phyloP scores from a whole-genome alignment of 208 protist species.

The Perkinsela sp. region DNA sequence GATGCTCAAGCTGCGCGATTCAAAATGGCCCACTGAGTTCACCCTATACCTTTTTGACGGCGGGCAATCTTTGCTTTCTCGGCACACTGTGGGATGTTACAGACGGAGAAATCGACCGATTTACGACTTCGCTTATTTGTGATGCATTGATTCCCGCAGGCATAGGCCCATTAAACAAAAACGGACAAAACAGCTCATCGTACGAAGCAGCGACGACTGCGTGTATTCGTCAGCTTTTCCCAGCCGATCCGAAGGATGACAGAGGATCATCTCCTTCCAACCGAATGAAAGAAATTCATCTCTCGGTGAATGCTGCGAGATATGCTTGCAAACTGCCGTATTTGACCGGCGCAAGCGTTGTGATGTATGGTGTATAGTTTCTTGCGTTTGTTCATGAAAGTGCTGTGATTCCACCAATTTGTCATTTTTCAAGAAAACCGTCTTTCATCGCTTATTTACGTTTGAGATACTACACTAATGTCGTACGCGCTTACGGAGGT shows the following conservation, averaged over 20 bases:
- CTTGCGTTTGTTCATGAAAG: too few species aligned
- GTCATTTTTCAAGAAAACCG: too few species aligned
- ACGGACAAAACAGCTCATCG: too few species aligned
- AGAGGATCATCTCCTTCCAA: too few species aligned
- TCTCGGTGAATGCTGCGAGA: too few species aligned
- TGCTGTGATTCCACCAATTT: too few species aligned
- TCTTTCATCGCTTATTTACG: too few species aligned
- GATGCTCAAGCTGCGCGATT: background rate
- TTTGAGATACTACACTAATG: conserved; percentile 10
- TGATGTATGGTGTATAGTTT: background rate
- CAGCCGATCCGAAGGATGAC: too few species aligned
- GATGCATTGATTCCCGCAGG: background rate
- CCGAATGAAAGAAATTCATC: too few species aligned
- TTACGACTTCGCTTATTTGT: background rate
- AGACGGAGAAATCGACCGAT: background rate
- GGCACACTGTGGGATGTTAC: background rate
- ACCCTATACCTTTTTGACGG: background rate
- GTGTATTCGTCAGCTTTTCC: too few species aligned
- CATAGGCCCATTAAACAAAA: too few species aligned
- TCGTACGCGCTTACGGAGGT: conserved; percentile 93
- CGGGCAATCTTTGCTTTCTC: background rate
- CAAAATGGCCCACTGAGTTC: background rate
- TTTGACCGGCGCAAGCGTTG: background rate
- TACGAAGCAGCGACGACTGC: too few species aligned
- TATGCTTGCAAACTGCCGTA: background rate